Evolutionary conservation across 768 basidiomycete species (phyloP), one percentile per base, ranked within the genome.

Genomic region (Agrocybe pediades): DNA sequence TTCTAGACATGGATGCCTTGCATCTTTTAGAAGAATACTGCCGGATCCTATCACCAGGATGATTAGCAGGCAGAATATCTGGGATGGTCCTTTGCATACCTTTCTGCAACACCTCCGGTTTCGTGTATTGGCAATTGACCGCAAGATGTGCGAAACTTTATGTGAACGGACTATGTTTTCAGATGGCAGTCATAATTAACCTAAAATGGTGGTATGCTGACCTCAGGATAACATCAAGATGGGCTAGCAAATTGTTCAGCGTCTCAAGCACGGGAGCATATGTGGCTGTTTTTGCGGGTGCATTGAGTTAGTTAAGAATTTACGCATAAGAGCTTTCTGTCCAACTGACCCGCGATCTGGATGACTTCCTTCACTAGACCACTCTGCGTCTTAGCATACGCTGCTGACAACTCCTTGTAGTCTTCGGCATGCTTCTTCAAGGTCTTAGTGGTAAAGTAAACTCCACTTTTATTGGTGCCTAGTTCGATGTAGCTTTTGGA

Each of bases 131-230:
- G 47, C 95, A 92, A 58, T 89, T 90, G 20, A 87, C 80, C 0
- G 96, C 88, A 9, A 97, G 92, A 61, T 95, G 91, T 0, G 97
- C 93, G 65, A 98, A 90, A 69, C 95, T 97, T n/a, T n/a, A n/a
- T n/a, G n/a, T n/a, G n/a, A n/a, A n/a, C n/a, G n/a, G n/a, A n/a
- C n/a, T n/a, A n/a, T n/a, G n/a, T n/a, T n/a, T n/a, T n/a, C n/a
- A n/a, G n/a, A n/a, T n/a, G n/a, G n/a, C n/a, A n/a, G n/a, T n/a
- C n/a, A n/a, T n/a, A n/a, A n/a, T n/a, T n/a, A n/a, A n/a, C n/a
- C n/a, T n/a, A n/a, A n/a, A n/a, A n/a, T n/a, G n/a, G n/a, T n/a
- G n/a, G n/a, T n/a, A n/a, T 49, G n/a, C 56, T 58, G 72, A 91
- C 95, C 93, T 93, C 26, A 94, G 62, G 44, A 95, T 86, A 6